Evolutionary conservation across 2,329 filamentous ascomycete genomes (phyloP), one percentile per base, ranked within the genome.

Genomic region (Arthrinium phaeospermum): DNA sequence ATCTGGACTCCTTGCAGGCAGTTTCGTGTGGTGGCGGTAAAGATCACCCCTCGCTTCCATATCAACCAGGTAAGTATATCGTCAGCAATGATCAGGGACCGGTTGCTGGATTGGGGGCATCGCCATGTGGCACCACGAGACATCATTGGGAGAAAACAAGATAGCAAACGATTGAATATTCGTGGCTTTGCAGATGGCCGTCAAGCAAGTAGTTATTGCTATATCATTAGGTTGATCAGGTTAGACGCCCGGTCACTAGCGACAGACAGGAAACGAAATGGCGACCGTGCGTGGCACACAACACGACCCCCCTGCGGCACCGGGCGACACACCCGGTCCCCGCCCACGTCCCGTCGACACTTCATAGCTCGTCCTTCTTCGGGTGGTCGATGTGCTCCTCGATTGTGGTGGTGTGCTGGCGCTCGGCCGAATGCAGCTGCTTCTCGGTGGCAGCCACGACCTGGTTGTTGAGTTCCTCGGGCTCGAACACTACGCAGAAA

Each of bases 381-480:
- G 34, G 57, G 34, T 64, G n/a, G 19, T 41, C 57, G 57, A 64
- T 4, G 34, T 64, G 57, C 34, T 70, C 68, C 47, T 70, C 68
- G 37, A 70, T 70, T 1, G 68, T 51, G 19, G 47, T 53, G 34
- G 30, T 27, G 5, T 51, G 30, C 22, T 41, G 68, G 46, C 45
- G 46, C 19, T 75, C 75, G 12, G 74, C 73, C 41, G 77, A 70
- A 5, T 77, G 71, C 16, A 80, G 75, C 8, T 77, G 78, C 76
- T 84, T 85, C 76, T 84, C 82, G 30, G 84, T 82, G 5, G 83
- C 83, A 8, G 81, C 80, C 7, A 79, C 80, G 8, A 82, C 82
- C 75, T 80, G 80, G 6, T 83, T 80, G 68, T 83, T 82, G 70
- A 80, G 76, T 4, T 80, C 77, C 73, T 82, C 81, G 72, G 82